Conservation (phyloP, 306 rosid species). For the Prunus salicina region DNA sequence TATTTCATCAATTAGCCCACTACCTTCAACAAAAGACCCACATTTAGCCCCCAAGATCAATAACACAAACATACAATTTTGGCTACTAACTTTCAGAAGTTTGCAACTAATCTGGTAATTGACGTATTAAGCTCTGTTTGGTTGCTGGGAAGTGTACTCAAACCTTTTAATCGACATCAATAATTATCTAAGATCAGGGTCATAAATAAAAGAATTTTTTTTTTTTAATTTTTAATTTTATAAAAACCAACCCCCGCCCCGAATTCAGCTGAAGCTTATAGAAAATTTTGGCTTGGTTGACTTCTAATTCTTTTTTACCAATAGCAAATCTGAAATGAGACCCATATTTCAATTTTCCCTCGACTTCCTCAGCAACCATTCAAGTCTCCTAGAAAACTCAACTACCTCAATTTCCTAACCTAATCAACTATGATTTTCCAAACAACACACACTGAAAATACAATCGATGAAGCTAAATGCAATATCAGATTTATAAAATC, state of each 20-base stretch:
- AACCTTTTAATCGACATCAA: neutral
- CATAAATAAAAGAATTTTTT: neutral
- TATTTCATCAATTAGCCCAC: constrained; percentile 23
- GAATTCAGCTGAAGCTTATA: neutral
- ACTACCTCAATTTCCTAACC: neutral
- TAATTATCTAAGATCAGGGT: neutral
- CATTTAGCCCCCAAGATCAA: constrained; percentile 32
- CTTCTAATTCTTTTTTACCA: neutral
- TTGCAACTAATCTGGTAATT: neutral
- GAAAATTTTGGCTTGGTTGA: neutral
- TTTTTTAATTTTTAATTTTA: too few species aligned
- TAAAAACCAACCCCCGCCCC: neutral
- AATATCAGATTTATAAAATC: constrained; percentile 2
- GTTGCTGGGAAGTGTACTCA: neutral
- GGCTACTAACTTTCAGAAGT: neutral
- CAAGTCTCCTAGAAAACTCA: neutral
- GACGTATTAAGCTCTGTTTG: neutral
- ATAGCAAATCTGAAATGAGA: neutral
- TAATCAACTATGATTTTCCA: neutral
- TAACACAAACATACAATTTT: constrained; percentile 10
- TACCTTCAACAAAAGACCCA: constrained; percentile 31
- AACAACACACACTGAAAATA: neutral
- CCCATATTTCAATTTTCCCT: neutral
- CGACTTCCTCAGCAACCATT: neutral
- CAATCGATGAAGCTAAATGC: neutral